Conservation (phyloP, 352 stramenopile genomes). For the Lagenidium sp. region DNA sequence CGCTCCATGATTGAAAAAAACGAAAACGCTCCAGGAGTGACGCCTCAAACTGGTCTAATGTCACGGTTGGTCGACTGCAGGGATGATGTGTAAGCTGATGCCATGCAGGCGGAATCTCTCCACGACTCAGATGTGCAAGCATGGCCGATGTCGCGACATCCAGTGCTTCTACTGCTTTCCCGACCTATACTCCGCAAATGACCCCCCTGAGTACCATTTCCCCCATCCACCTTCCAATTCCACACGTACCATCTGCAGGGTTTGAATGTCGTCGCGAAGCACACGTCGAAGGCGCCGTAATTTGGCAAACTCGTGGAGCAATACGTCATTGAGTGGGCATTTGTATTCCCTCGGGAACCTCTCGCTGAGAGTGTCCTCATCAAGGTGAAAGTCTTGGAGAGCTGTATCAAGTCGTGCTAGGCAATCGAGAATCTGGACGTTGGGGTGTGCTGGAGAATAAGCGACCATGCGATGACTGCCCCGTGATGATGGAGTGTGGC, state of each 20-base stretch:
- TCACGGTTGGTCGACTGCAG: neutral
- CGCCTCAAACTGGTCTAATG: constrained; percentile 24
- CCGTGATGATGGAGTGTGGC: neutral
- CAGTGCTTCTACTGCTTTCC: neutral
- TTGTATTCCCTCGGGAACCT: constrained; percentile 13
- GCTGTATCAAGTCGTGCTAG: constrained; percentile 6
- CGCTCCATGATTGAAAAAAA: constrained; percentile 25
- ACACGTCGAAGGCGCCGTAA: neutral
- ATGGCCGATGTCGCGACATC: neutral
- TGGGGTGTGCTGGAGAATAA: constrained; percentile 1
- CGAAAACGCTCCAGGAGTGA: constrained; percentile 24
- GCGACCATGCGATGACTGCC: neutral
- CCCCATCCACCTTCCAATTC: neutral
- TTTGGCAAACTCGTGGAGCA: constrained; percentile 5
- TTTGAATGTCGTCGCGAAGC: constrained; percentile 4
- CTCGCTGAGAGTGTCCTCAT: constrained; percentile 1
- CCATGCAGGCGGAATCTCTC: neutral
- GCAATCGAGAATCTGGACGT: constrained; percentile 2
- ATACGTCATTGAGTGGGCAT: constrained; percentile 10
- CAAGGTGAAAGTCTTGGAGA: constrained; percentile 6
- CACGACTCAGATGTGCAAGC: constrained; percentile 2
- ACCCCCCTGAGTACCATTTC: neutral
- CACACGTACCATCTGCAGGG: constrained; percentile 8
- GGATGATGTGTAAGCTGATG: neutral
- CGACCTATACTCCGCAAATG: neutral